phyloP scores from a whole-genome alignment of 2,329 filamentous ascomycete species.

The Emmonsiellopsis sp. region DNA sequence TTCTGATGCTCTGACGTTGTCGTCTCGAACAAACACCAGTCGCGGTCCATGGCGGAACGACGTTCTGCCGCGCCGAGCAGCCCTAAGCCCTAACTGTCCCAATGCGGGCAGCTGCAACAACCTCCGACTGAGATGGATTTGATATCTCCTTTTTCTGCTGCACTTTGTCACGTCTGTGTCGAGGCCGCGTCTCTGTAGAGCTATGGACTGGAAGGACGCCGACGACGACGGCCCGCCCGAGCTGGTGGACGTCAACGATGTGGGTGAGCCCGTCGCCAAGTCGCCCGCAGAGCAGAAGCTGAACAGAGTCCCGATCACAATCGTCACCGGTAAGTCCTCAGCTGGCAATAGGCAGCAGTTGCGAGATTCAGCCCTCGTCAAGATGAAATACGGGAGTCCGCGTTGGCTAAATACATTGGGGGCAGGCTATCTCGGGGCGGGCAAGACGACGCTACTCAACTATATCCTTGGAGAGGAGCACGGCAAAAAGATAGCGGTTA shows the following conservation, averaged over 20 bases:
- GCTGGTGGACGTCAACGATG: slow-evolving; percentile 31
- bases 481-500: slow-evolving; percentile 96
- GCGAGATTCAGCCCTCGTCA: neutral
- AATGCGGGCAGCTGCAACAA: neutral
- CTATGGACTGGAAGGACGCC: slow-evolving; percentile 7
- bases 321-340: slow-evolving; percentile 37
- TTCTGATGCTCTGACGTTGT: neutral
- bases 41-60: neutral
- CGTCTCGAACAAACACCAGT: neutral
- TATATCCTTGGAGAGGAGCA: slow-evolving; percentile 92
- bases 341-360: neutral
- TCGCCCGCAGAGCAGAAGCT: slow-evolving; percentile 19
- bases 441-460: slow-evolving; percentile 91
- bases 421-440: slow-evolving; percentile 82
- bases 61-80: slow-evolving; percentile 8
- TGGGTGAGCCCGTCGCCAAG: slow-evolving; percentile 15
- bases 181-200: neutral
- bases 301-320: slow-evolving; percentile 41
- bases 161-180: neutral
- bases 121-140: neutral
- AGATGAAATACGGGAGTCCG: slow-evolving; percentile 1
- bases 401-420: slow-evolving; percentile 1
- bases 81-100: slow-evolving; percentile 27
- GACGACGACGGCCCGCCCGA: slow-evolving; percentile 38
- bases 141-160: neutral